These are phyloP conservation scores for Solanum megistacrolobum DNA, from an alignment of 257 asterid genomes.

Conservation along the genomic window DNA sequence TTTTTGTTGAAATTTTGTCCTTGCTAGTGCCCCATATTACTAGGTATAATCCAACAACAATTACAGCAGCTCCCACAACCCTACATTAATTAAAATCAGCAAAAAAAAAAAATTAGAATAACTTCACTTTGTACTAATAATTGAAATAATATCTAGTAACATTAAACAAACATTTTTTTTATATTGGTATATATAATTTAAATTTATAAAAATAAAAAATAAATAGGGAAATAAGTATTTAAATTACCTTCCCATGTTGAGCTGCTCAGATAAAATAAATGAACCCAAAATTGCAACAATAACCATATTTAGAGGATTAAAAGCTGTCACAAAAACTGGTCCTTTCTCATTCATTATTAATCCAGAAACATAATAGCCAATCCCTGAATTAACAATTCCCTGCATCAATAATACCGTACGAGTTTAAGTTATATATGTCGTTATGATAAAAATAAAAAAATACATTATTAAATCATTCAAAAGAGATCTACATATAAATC, in stretches of 20 bases:
- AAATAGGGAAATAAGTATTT: background rate
- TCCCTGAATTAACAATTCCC: constrained; percentile 49
- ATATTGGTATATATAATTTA: background rate
- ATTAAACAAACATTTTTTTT: background rate
- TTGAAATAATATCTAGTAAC: background rate
- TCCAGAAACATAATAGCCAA: constrained; percentile 37
- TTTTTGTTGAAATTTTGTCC: background rate
- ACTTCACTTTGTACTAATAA: background rate
- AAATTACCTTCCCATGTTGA: constrained; percentile 31
- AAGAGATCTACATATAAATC: background rate
- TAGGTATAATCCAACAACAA: constrained; percentile 28
- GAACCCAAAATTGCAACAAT: constrained; percentile 38
- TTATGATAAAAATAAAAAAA: background rate
- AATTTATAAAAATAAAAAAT: background rate
- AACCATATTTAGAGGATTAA: constrained; percentile 38
- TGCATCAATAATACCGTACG: constrained; percentile 5
- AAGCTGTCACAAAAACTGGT: constrained; percentile 39
- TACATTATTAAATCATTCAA: background rate
- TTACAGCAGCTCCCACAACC: constrained; percentile 21
- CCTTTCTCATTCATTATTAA: constrained; percentile 34
- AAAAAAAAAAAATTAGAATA: background rate
- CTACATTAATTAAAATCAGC: background rate
- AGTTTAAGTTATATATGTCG: background rate
- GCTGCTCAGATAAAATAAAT: constrained; percentile 25
- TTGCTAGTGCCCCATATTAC: constrained; percentile 35